Evolutionary conservation across 805 yeast species (phyloP).

Genomic region (Pichia eremophila): DNA sequence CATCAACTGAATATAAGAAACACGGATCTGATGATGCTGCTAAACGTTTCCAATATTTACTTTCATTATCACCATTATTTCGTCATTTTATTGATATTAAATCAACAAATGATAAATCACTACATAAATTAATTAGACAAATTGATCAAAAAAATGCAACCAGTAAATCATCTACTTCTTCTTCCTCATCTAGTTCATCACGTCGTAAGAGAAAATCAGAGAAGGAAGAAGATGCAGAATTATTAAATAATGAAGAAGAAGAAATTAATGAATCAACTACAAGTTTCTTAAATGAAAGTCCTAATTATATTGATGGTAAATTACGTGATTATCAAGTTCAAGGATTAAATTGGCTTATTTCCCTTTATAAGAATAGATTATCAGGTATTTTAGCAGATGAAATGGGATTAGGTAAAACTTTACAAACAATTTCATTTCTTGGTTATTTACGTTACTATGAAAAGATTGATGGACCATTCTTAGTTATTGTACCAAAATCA

Average conservation of each 20-base stretch:
- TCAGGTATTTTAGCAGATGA: constrained; percentile 96
- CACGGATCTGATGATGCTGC: constrained; percentile 52
- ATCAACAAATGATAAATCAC: constrained; percentile 67
- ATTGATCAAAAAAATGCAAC: constrained; percentile 42
- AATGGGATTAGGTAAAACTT: constrained; percentile 95
- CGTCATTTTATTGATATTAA: constrained; percentile 79
- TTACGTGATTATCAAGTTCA: constrained; percentile 89
- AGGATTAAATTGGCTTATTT: constrained; percentile 91
- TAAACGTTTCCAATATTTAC: constrained; percentile 66
- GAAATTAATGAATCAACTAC: constrained; percentile 54
- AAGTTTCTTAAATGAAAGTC: constrained; percentile 79
- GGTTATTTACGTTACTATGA: constrained; percentile 78
- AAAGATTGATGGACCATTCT: constrained; percentile 79
- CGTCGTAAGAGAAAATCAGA: constrained; percentile 76
- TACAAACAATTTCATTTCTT: constrained; percentile 87
- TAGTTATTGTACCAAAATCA: constrained; percentile 90
- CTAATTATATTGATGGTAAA: constrained; percentile 65
- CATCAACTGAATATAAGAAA: constrained; percentile 45
- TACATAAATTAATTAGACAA: constrained; percentile 50
- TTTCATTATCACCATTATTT: constrained; percentile 78
- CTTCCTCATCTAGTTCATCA: constrained; percentile 6
- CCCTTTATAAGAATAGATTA: constrained; percentile 76
- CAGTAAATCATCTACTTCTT: not conserved
- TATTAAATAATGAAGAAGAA: constrained; percentile 72
- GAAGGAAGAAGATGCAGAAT: constrained; percentile 91